Conservation (phyloP, 2,329 filamentous ascomycete genomes). For the Malbranchea zuffiana region DNA sequence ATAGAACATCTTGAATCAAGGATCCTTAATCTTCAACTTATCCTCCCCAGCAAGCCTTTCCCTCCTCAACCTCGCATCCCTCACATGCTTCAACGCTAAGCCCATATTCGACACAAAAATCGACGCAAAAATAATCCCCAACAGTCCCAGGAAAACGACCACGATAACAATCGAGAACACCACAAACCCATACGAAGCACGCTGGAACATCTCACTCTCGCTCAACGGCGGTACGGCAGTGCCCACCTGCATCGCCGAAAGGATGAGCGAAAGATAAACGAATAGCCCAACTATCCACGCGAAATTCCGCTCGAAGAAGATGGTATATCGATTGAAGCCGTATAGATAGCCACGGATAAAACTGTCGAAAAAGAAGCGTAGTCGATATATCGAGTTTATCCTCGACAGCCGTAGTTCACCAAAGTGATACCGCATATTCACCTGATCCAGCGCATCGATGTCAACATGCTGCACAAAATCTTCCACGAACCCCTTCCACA, state of each 20-base stretch:
- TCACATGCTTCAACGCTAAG: slow-evolving; percentile 9
- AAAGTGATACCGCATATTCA: slow-evolving; percentile 34
- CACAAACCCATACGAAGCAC: slow-evolving; percentile 12
- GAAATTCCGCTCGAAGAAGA: slow-evolving; percentile 37
- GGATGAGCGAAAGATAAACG: slow-evolving; percentile 36
- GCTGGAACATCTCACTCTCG: slow-evolving; percentile 10
- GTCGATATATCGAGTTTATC: slow-evolving; percentile 35
- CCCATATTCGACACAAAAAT: slow-evolving; percentile 14
- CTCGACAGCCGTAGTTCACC: slow-evolving; percentile 37
- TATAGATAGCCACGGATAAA: slow-evolving; percentile 23
- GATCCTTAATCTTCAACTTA: background rate
- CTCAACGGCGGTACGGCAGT: slow-evolving; percentile 8
- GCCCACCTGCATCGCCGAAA: slow-evolving; percentile 42
- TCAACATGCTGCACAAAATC: slow-evolving; percentile 22
- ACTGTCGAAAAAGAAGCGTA: slow-evolving; percentile 22
- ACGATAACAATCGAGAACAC: slow-evolving; percentile 14
- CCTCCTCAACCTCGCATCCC: slow-evolving; percentile 8
- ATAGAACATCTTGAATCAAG: no score
- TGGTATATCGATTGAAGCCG: slow-evolving; percentile 28
- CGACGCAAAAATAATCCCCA: slow-evolving; percentile 8
- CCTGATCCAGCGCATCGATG: slow-evolving; percentile 22
- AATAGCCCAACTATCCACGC: slow-evolving; percentile 31
- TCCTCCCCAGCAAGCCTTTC: slow-evolving; percentile 4
- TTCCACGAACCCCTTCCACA: slow-evolving; percentile 29
- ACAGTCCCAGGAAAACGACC: slow-evolving; percentile 8